Percentiles rank a stretch among this genome's conserved stretches.
phyloP scores from a whole-genome alignment of 352 stramenopile species.

The Labyrinthula sp. region DNA sequence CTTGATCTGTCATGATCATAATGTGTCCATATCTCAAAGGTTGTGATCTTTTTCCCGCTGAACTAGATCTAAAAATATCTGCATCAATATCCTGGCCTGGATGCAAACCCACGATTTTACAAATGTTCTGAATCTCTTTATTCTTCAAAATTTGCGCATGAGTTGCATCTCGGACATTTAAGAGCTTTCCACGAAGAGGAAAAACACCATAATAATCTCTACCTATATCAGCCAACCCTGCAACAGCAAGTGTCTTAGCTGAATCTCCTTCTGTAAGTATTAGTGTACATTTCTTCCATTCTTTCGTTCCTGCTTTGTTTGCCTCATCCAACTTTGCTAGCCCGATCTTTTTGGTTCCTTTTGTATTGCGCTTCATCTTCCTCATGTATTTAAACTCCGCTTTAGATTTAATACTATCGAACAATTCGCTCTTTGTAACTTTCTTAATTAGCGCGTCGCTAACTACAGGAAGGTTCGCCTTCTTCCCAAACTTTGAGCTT shows the following conservation, averaged over 20 bases:
- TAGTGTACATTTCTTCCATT: constrained; percentile 73
- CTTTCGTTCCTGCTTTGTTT: constrained; percentile 69
- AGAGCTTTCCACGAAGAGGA: constrained; percentile 79
- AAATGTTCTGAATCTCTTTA: constrained; percentile 82
- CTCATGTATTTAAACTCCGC: constrained; percentile 68
- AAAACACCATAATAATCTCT: constrained; percentile 90
- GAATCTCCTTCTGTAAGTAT: constrained; percentile 97
- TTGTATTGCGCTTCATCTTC: constrained; percentile 55
- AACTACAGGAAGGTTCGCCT: constrained; percentile 45
- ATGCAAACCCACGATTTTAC: constrained; percentile 87
- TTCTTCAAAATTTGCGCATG: constrained; percentile 84
- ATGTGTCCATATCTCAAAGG: constrained; percentile 77
- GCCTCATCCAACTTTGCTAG: constrained; percentile 93
- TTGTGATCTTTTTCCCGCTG: constrained; percentile 32
- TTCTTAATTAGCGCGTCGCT: constrained; percentile 31
- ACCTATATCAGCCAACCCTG: constrained; percentile 77
- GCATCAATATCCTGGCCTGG: constrained; percentile 74
- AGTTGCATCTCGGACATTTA: constrained; percentile 98
- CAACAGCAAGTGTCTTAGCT: constrained; percentile 86
- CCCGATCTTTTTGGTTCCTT: constrained; percentile 58
- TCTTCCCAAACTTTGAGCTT: constrained; percentile 54
- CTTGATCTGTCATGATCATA: constrained; percentile 98
- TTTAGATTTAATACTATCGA: constrained; percentile 65
- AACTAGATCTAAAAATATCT: constrained; percentile 35
- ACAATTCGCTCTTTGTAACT: constrained; percentile 47